Percentiles rank a stretch among this genome's conserved stretches.
Evolutionary conservation across 2,329 filamentous ascomycete species (phyloP).

Genomic region (Onygenales sp.): DNA sequence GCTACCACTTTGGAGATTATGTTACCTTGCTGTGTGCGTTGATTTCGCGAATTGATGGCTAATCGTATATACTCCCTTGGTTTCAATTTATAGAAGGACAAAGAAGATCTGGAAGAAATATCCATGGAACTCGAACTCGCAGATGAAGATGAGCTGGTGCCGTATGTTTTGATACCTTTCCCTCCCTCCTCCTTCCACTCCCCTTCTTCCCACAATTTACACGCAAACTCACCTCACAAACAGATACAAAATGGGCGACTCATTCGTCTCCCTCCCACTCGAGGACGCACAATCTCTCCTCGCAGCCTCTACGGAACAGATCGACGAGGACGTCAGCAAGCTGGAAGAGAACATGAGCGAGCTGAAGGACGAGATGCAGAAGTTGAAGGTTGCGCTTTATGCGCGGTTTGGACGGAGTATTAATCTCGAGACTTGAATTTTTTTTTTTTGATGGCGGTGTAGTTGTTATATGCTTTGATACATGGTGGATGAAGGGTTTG

Average conservation of each 20-base stretch:
- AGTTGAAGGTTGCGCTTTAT: constrained; percentile 86
- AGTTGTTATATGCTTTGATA: neutral
- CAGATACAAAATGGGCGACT: constrained; percentile 94
- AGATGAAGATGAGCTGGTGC: constrained; percentile 88
- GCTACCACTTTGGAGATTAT: neutral
- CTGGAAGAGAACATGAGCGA: constrained; percentile 68
- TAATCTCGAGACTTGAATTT: constrained; percentile 59
- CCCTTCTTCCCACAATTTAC: neutral
- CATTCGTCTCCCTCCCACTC: constrained; percentile 80
- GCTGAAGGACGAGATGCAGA: constrained; percentile 76
- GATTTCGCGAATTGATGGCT: neutral
- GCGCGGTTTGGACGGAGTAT: constrained; percentile 93
- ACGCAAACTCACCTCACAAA: constrained; percentile 6
- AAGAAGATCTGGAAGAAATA: constrained; percentile 93
- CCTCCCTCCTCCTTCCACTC: neutral
- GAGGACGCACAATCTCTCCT: constrained; percentile 82
- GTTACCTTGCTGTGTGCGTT: too few relatives aligned
- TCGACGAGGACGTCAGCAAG: constrained; percentile 65
- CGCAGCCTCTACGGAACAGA: constrained; percentile 55
- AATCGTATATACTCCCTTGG: neutral
- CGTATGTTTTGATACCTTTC: constrained; percentile 49
- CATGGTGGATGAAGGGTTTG: neutral
- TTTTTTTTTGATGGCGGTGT: neutral
- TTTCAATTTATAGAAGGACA: constrained; percentile 65
- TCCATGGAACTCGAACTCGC: constrained; percentile 84